Evolutionary conservation across 2,329 filamentous ascomycete genomes (phyloP).

Genomic region (Pseudogymnoascus sp.): DNA sequence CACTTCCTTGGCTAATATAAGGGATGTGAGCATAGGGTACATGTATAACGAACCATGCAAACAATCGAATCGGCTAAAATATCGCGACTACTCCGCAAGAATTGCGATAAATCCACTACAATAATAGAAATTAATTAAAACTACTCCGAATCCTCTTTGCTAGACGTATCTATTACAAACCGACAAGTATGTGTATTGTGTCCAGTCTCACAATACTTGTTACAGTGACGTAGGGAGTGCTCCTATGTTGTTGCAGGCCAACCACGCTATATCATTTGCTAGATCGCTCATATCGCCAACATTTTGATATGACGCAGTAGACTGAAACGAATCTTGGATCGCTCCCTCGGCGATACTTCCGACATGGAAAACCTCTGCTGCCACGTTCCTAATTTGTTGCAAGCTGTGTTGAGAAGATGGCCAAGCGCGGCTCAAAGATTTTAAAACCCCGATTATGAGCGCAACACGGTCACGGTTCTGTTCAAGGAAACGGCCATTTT

Average conservation of each 20-base stretch:
- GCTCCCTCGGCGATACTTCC: not conserved
- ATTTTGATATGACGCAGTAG: too few relatives aligned
- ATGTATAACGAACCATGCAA: not conserved
- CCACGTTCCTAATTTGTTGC: constrained; percentile 44
- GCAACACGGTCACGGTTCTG: constrained; percentile 40
- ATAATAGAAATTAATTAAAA: not conserved
- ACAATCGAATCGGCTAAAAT: not conserved
- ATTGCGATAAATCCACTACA: not conserved
- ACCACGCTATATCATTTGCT: too few relatives aligned
- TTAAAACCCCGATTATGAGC: constrained; percentile 46
- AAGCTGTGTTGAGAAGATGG: constrained; percentile 43
- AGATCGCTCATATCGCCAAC: too few relatives aligned
- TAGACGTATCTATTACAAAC: not conserved
- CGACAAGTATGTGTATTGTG: constrained; percentile 6
- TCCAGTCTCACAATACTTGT: not conserved
- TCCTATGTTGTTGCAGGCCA: too few relatives aligned
- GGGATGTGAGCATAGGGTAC: not conserved
- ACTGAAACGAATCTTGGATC: too few relatives aligned
- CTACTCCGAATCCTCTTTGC: not conserved
- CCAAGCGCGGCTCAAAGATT: constrained; percentile 43
- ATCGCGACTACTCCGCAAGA: not conserved
- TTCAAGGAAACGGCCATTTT: constrained; percentile 31
- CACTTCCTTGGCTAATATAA: too few relatives aligned
- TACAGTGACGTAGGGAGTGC: not conserved
- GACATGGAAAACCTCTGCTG: constrained; percentile 19